These are phyloP conservation scores for Piromyces finnis DNA, from an alignment of 192 early-diverging fungal genomes.

Conservation along the genomic window DNA sequence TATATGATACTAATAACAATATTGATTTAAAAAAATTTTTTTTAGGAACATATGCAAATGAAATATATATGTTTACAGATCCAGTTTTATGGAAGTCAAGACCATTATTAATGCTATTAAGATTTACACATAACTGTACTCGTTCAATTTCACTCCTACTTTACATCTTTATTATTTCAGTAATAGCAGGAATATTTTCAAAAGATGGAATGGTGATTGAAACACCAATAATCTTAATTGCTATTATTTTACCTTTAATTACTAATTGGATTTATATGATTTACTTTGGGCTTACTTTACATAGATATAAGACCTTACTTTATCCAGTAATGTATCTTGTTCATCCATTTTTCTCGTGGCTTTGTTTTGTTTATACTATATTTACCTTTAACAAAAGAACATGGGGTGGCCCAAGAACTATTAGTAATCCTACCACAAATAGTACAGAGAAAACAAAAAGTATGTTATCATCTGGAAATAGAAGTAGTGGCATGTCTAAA, in stretches of 20 bases:
- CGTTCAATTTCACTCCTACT: conserved; percentile 5
- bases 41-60: conserved; percentile 13
- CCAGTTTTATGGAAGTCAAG: conserved; percentile 10
- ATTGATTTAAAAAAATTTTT: background rate
- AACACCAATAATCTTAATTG: background rate
- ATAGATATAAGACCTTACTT: conserved; percentile 3
- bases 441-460: background rate
- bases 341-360: conserved; percentile 5
- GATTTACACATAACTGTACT: conserved; percentile 5
- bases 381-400: conserved; percentile 6
- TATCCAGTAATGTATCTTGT: conserved; percentile 8
- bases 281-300: conserved; percentile 1
- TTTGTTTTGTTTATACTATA: conserved; percentile 4
- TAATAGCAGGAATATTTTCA: background rate
- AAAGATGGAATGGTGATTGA: background rate
- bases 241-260: conserved; percentile 2
- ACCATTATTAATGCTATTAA: conserved; percentile 5
- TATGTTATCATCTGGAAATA: background rate
- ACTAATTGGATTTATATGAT: conserved; percentile 11
- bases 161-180: conserved; percentile 5
- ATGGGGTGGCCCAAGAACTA: conserved; percentile 7
- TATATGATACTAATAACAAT: background rate
- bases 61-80: conserved; percentile 14
- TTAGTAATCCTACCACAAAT: background rate
- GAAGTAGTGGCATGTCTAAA: background rate